phyloP scores from a whole-genome alignment of 768 basidiomycete species.

The Tylopilus vinaceipallidus region DNA sequence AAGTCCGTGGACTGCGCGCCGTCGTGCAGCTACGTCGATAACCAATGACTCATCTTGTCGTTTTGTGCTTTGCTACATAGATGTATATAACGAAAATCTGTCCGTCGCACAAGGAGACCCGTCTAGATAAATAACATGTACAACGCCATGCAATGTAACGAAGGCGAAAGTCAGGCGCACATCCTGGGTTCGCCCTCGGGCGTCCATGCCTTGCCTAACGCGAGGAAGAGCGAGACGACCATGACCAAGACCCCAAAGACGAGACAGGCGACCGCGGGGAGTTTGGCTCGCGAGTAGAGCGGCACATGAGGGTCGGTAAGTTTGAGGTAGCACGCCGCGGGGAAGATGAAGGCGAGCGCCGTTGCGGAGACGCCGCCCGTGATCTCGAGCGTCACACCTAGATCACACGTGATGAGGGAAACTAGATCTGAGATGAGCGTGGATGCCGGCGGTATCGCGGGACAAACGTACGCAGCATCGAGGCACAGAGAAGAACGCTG shows the following conservation, averaged over 20 bases:
- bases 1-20: constrained; percentile 53
- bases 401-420: constrained; percentile 89
- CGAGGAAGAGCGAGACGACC: constrained; percentile 72
- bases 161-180: constrained; percentile 64
- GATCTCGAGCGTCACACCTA: constrained; percentile 98
- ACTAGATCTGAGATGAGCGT: constrained; percentile 46
- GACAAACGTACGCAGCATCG: constrained; percentile 69
- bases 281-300: constrained; percentile 68
- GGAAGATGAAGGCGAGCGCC: constrained; percentile 90
- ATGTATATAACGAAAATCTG: constrained; percentile 1
- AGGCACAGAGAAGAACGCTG: constrained; percentile 72
- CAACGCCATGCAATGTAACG: constrained; percentile 4
- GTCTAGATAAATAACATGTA: constrained; percentile 22
- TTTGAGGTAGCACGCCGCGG: constrained; percentile 83
- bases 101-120: constrained; percentile 1
- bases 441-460: background rate
- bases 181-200: constrained; percentile 68
- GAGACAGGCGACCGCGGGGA: constrained; percentile 73
- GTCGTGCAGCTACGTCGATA: constrained; percentile 31
- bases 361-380: constrained; percentile 96
- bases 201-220: constrained; percentile 77
- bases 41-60: background rate
- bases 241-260: constrained; percentile 76
- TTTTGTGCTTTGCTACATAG: background rate
- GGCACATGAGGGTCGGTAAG: constrained; percentile 54